Base-by-base conservation (phyloP, 2,329 filamentous ascomycete species). In the Coniochaeta prunicola region DNA sequence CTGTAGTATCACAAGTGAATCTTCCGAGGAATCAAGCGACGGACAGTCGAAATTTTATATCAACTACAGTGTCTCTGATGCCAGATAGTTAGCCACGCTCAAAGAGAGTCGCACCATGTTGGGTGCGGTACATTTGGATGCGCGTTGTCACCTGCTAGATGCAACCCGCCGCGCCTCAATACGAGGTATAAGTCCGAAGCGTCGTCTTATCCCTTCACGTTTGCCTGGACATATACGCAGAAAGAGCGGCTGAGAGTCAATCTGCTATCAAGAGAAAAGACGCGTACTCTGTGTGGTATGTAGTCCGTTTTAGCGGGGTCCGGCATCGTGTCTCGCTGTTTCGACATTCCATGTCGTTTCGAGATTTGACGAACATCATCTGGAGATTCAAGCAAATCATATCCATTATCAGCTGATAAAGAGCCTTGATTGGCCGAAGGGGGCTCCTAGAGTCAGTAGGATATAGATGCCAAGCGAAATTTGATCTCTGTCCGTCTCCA, bases 401-500 rank as follows among this genome's bases (percentile, higher is more conserved):
- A 26, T 50, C 45, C 45, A 50, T 50, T 50, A 50, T 50, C 45
- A 50, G 21, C 45, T 15, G 45, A 30, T 30, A 15, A 13, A 50
- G 24, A 21, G 45, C 30, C 4, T 24, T 55, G 30, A 55, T 55
- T 55, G 53, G 53, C 53, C 13, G 30, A 9, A 21, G 1, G 12
- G 4, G 10, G 4, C 30, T 10, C 17, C 2, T 3, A 33, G 28
- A 31, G 53, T n/a, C 28, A n/a, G 53, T 55, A 36, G 53, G 53
- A 55, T 31, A 55, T 55, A 55, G 53, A 55, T 55, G 53, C 48
- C 48, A 53, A 55, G 53, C 53, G 53, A 55, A 34, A 55, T 55
- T 53, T 55, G 53, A 36, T 33, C 53, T 55, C 33, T 33, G n/a
- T 55, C n/a, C 53, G 19, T 33, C 53, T 55, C 53, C 53, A 55